Conservation (phyloP, 495 filamentous ascomycete species). For the Trichoderma reesei region DNA sequence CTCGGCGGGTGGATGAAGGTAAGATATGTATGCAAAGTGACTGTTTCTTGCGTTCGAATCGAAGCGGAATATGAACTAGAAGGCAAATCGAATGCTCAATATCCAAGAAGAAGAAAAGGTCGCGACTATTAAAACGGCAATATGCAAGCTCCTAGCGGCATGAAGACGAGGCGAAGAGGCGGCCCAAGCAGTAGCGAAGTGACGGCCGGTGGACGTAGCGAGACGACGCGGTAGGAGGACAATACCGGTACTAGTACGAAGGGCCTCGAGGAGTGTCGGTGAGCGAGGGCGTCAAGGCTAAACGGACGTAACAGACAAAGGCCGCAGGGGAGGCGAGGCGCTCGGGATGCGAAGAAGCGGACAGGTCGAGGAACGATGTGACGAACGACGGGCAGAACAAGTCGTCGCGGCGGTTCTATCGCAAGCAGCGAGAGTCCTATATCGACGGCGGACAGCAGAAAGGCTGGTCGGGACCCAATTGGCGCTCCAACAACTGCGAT, state of each 20-base stretch:
- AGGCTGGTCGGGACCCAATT: background rate
- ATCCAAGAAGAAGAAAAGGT: constrained; percentile 19
- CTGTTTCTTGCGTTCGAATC: background rate
- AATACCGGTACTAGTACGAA: constrained; percentile 5
- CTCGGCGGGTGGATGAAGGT: background rate
- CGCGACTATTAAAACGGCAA: constrained; percentile 18
- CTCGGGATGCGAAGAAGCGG: constrained; percentile 7
- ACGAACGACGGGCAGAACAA: constrained; percentile 13
- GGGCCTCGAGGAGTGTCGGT: constrained; percentile 23
- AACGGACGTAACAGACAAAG: constrained; percentile 21
- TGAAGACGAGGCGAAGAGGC: constrained; percentile 17
- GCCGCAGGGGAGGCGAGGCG: constrained; percentile 15
- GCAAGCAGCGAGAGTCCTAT: constrained; percentile 10
- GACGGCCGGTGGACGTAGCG: constrained; percentile 18
- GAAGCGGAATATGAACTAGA: constrained; percentile 16
- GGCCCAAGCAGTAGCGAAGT: constrained; percentile 12
- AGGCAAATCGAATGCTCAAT: constrained; percentile 12
- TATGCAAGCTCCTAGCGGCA: constrained; percentile 23
- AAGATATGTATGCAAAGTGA: background rate
- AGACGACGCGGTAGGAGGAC: constrained; percentile 19
- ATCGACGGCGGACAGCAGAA: constrained; percentile 12
- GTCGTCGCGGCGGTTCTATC: constrained; percentile 7
- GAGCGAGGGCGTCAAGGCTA: constrained; percentile 20
- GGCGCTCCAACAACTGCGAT: background rate
- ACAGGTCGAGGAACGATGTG: background rate